Conservation (phyloP, 176 grass and related monocot genomes). For the Themeda triandra region DNA sequence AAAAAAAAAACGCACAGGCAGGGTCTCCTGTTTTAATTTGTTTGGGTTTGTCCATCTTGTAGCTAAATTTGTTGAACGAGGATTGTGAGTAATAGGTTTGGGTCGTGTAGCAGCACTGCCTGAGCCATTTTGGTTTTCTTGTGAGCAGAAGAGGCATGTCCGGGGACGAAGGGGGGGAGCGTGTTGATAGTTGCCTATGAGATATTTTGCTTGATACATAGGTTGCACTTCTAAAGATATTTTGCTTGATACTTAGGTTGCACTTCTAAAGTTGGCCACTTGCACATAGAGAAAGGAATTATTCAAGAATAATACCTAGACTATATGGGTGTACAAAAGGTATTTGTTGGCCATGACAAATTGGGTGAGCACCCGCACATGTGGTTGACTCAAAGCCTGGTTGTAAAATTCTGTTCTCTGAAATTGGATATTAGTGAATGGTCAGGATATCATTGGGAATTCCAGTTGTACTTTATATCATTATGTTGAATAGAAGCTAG, state of each 20-base stretch:
- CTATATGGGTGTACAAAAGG: background rate
- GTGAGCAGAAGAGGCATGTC: background rate
- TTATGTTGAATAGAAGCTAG: background rate
- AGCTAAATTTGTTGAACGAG: background rate
- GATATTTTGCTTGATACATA: conserved; percentile 30
- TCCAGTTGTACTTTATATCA: background rate
- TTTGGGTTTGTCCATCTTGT: background rate
- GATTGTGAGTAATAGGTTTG: background rate
- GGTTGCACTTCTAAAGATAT: background rate
- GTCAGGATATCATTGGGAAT: background rate
- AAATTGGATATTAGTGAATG: background rate
- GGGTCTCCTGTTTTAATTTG: background rate
- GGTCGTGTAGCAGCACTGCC: background rate
- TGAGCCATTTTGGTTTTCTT: conserved; percentile 10
- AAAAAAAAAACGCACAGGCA: background rate
- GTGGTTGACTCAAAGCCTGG: background rate
- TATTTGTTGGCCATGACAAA: background rate
- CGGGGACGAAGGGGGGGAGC: background rate
- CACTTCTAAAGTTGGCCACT: conserved; percentile 14
- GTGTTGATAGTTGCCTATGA: background rate
- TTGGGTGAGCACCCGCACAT: background rate
- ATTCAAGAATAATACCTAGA: conserved; percentile 12
- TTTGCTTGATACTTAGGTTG: background rate
- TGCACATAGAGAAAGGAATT: conserved; percentile 6
- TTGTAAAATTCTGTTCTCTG: background rate